Base-by-base conservation (phyloP, 805 yeast species). In the Nadsonia fulvescens region DNA sequence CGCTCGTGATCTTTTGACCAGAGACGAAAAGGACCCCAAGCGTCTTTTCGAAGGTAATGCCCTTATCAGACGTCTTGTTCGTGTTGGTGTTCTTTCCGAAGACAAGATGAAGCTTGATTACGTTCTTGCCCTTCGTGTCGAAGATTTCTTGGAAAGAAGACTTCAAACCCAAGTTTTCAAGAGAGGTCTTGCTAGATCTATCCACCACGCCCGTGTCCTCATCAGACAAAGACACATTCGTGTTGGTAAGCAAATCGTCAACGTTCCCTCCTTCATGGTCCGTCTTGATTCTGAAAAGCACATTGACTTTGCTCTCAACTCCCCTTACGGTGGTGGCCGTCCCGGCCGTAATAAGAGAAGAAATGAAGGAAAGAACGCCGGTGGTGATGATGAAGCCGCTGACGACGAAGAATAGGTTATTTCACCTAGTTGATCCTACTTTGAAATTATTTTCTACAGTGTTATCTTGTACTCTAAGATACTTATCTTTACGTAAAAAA, bases 271-370 rank as follows among this genome's bases (percentile, higher is more conserved):
- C 44, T 89, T 89, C 86, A 77, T 83, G 75, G 98, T 89, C 43
- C 91, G 98, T 72, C 77, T 89, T 59, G 98, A 89, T 70, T 83
- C 98, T 46, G 98, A 89, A 69, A 89, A 89, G 78, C 96, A 89
- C 82, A 81, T 89, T 66, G 96, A 89, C 74, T 89, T 86, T 54
- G 92, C 98, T 53, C 76, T 89, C 59, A 81, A 79, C 61, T 89
- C 98, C 47, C 98, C 98, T 63, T 86, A 79, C 83, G 98, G 98
- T 63, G 98, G 98, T 68, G 98, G 94, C 51, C 86, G 98, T 71
- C 91, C 98, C 49, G 98, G 98, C 62, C 89, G 98, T 74, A 93
- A 81, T 56, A 91, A 89, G 75, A 81, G 96, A 76, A 79, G 70
- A 64, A 71, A 76, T 72, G 58, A 64, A 47, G 64, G 57, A 48